Percentiles rank a stretch among this genome's conserved stretches.
Evolutionary conservation across 2,329 filamentous ascomycete genomes (phyloP).

Genomic region (Atkinsonella hypoxylon): DNA sequence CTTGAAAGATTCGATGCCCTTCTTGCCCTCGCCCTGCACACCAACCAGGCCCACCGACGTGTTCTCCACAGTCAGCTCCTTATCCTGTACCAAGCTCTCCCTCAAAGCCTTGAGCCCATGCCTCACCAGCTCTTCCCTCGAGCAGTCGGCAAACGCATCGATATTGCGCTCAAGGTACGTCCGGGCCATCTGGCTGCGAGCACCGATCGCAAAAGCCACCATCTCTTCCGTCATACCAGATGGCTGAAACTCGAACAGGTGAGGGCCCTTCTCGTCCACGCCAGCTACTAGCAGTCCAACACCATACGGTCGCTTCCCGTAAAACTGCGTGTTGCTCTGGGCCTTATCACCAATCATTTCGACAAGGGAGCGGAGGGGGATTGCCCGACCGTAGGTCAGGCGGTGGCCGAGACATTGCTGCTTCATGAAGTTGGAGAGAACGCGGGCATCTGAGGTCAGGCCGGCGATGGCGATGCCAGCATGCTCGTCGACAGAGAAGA

Average conservation of each 20-base stretch:
- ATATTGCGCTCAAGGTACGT: constrained; percentile 93
- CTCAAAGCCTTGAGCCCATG: constrained; percentile 87
- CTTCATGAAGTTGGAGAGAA: constrained; percentile 99
- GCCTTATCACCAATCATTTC: constrained; percentile 90
- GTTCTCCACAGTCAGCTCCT: constrained; percentile 94
- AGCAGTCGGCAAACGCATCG: constrained; percentile 65
- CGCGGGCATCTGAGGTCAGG: constrained; percentile 92
- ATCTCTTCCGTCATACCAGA: constrained; percentile 95
- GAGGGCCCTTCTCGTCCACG: constrained; percentile 85
- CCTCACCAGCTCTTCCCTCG: constrained; percentile 74
- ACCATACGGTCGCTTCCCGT: constrained; percentile 91
- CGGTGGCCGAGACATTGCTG: constrained; percentile 93
- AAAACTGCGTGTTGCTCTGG: constrained; percentile 95
- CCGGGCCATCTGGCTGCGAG: constrained; percentile 90
- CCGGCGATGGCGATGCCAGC: constrained; percentile 92
- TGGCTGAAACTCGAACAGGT: constrained; percentile 97
- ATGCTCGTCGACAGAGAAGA: constrained; percentile 93
- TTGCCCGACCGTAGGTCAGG: constrained; percentile 88
- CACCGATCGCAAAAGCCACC: constrained; percentile 90
- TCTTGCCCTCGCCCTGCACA: constrained; percentile 34
- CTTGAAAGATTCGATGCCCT: constrained; percentile 67
- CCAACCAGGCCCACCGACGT: constrained; percentile 84
- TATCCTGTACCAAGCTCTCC: constrained; percentile 93
- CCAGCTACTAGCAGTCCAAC: constrained; percentile 87
- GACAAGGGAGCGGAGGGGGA: constrained; percentile 81